These are phyloP conservation scores for Phytopythium boreale DNA, from an alignment of 352 stramenopile species.

Conservation along the genomic window DNA sequence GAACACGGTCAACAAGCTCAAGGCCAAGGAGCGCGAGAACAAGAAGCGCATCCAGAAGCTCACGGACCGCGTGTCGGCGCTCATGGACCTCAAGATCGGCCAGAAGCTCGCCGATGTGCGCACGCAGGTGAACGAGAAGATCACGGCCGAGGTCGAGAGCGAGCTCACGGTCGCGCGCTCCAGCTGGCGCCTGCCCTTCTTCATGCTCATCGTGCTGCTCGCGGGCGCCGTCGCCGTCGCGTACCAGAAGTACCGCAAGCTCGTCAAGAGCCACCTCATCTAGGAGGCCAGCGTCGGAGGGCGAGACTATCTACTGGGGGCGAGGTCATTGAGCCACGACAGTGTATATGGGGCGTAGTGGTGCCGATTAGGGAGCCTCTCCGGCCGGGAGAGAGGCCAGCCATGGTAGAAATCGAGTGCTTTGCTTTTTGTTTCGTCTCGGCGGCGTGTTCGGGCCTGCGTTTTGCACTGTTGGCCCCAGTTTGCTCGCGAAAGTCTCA, in stretches of 20 bases:
- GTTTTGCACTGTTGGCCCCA: background rate
- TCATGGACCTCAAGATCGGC: conserved; percentile 77
- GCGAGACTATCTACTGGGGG: too few species aligned
- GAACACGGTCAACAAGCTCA: conserved; percentile 73
- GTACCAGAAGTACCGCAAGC: conserved; percentile 87
- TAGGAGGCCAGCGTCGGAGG: conserved; percentile 19
- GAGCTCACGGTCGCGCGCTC: conserved; percentile 57
- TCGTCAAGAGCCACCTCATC: conserved; percentile 83
- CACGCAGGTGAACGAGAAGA: conserved; percentile 64
- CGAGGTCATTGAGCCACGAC: background rate
- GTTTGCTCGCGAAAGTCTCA: too few species aligned
- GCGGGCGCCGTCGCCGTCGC: conserved; percentile 49
- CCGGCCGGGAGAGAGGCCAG: background rate
- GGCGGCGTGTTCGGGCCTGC: background rate
- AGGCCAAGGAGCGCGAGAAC: conserved; percentile 68
- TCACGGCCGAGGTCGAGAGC: conserved; percentile 62
- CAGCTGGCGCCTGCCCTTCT: conserved; percentile 80
- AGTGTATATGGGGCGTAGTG: background rate
- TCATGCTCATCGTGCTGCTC: conserved; percentile 67
- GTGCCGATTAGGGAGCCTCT: background rate
- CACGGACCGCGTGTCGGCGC: conserved; percentile 63
- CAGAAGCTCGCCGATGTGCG: conserved; percentile 60
- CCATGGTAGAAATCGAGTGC: conserved; percentile 4
- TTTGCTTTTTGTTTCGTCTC: background rate
- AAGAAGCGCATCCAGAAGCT: conserved; percentile 68